phyloP scores from a whole-genome alignment of 352 stramenopile genomes.

The Globisporangium lucens region DNA sequence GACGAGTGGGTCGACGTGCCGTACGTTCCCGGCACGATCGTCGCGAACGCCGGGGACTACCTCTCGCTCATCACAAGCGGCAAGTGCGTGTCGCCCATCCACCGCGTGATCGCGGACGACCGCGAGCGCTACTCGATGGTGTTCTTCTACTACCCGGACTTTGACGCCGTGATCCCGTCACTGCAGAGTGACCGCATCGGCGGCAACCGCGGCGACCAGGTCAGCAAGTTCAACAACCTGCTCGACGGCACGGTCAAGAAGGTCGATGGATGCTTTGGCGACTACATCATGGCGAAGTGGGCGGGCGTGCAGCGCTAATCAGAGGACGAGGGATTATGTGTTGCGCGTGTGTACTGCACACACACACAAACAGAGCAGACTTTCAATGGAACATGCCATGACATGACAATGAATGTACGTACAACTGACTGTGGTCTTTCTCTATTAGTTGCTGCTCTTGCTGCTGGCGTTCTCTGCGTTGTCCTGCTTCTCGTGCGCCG shows the following conservation, averaged over 20 bases:
- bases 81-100: constrained; percentile 64
- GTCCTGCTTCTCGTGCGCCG: constrained; percentile 8
- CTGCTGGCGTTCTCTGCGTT: constrained; percentile 1
- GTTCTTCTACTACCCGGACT: constrained; percentile 86
- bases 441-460: constrained; percentile 14
- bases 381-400: background rate
- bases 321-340: too few species aligned
- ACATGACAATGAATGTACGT: background rate
- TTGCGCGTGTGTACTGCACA: too few species aligned
- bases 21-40: constrained; percentile 62
- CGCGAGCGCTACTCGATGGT: constrained; percentile 79
- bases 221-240: constrained; percentile 64
- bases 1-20: constrained; percentile 74
- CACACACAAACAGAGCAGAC: too few species aligned
- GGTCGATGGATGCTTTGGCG: constrained; percentile 56
- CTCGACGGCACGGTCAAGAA: constrained; percentile 62
- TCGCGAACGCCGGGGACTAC: constrained; percentile 83
- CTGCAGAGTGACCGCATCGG: constrained; percentile 36
- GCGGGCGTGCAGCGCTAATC: constrained; percentile 66
- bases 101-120: constrained; percentile 69
- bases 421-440: constrained; percentile 1
- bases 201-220: constrained; percentile 28
- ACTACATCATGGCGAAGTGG: constrained; percentile 86
- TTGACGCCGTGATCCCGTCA: constrained; percentile 61
- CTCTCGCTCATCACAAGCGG: constrained; percentile 68